Base-by-base conservation (phyloP, 1,284 basidiomycete genomes). In the Ceratobasidium sp. region DNA sequence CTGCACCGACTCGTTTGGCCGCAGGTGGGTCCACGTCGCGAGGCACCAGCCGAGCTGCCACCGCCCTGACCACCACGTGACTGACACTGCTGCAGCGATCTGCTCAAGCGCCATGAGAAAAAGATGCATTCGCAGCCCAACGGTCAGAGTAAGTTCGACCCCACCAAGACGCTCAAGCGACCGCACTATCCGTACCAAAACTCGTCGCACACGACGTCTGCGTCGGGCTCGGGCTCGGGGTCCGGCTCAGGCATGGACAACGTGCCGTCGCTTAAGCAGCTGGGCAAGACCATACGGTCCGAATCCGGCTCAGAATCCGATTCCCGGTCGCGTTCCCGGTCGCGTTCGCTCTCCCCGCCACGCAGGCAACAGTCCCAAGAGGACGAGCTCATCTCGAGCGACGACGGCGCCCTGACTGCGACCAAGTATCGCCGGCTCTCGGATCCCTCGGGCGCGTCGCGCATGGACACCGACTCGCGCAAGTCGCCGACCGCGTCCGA, bases 1-100 rank as follows among this genome's bases (percentile, higher is more conserved):
- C 76, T 95, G 94, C 80, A 92, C 92, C 28, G 89, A 95, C 81
- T 90, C 93, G 80, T 96, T 96, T 79, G 94, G 93, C 0, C 82
- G 93, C 78, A 92, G 91, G 92, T 91, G 62, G n/a, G 83, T 36
- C 61, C 71, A n/a, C 33, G 33, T 42, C 21, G 48, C 49, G 23
- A 21, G 33, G n/a, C 64, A 30, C 40, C 46, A 56, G 63, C 63
- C 48, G 62, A 49, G 62, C 40, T 51, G 44, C 23, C 23, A 16
- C 62, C 14, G 14, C 6, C 46, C 46, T 3, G 11, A 12, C 38
- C 18, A 8, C 23, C 62, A 64, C 63, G 63, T 67, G 63, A 67
- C 63, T 54, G 33, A 44, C 61, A 33, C 30, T 23, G 5, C 12
- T 63, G 38, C 40, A 69, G 64, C 33, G 64, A 69, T 40, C 64